Base-by-base conservation (phyloP, 2,329 filamentous ascomycete genomes). In the Rhinocladiella similis region DNA sequence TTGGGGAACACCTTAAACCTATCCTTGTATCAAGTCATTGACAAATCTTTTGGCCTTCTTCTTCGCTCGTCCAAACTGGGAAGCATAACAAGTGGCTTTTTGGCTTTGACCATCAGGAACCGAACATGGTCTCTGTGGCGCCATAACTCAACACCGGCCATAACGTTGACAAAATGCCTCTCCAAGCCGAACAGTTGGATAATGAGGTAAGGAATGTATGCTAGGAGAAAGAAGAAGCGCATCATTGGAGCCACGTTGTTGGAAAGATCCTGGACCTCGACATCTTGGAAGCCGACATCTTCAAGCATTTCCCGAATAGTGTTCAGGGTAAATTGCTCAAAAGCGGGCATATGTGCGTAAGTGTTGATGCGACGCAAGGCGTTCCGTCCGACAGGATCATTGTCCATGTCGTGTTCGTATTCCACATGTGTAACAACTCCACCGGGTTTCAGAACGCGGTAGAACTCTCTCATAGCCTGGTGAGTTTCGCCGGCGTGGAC, bases 401-500 rank as follows among this genome's bases (percentile, higher is more conserved):
- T 18, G 16, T 66, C 64, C 53, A 80, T 73, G 54, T 80, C 76
- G 61, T 80, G 80, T 60, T 82, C 79, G 62, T 75, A 72, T 45
- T 79, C 63, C 1, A 70, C 75, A 33, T 33, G 29, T 33, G 29
- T 33, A 6, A 82, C 47, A 1, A 69, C 68, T 1, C 80, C 80
- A 25, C 80, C 80, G 1, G 79, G 79, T 25, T 70, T 68, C 4
- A 83, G 66, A 0, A 81, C 57, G 9, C 78, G 74, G 62, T 71
- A 74, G 67, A 83, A 82, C 16, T 76, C 75, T 5, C 59, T 60
- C 1, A 81, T 67, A 1, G 76, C 80, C 6, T 65, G 66, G 36
- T 71, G 62, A 0, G 77, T 74, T 35, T 82, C 73, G 1, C 74
- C 78, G 1, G 80, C 78, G 62, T 83, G 80, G 0, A 82, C 80